Evolutionary conservation across 768 basidiomycete genomes (phyloP).

Genomic region (Tricholoma bakamatsutake): DNA sequence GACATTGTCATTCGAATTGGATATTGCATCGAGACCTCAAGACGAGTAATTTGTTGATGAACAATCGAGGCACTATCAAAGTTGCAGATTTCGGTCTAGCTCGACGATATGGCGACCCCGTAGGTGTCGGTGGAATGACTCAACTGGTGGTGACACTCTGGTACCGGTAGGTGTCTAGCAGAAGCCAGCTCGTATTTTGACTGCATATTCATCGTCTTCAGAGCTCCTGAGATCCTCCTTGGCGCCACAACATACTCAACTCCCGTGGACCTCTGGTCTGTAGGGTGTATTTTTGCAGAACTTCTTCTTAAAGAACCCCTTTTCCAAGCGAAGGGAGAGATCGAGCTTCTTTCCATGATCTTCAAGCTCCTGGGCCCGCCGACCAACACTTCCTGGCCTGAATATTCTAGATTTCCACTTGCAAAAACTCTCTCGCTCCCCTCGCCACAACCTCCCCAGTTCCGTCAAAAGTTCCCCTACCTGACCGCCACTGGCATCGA

Average conservation of each 20-base stretch:
- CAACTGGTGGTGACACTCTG: constrained; percentile 97
- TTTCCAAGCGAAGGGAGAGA: constrained; percentile 95
- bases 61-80: constrained; percentile 97
- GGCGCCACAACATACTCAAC: constrained; percentile 94
- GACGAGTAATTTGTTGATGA: constrained; percentile 97
- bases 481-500: constrained; percentile 82
- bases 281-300: constrained; percentile 98
- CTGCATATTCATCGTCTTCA: constrained; percentile 26
- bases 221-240: constrained; percentile 92
- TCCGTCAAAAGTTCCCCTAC: constrained; percentile 84
- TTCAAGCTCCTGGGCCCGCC: constrained; percentile 96
- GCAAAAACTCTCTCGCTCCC: constrained; percentile 75
- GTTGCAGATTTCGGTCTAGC: constrained; percentile 98
- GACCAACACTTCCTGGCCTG: constrained; percentile 81
- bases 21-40: constrained; percentile 97
- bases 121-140: constrained; percentile 95
- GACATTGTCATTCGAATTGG: constrained; percentile 94
- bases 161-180: constrained; percentile 72
- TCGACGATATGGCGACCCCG: constrained; percentile 91
- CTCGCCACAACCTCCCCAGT: constrained; percentile 64
- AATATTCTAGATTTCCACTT: constrained; percentile 72
- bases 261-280: constrained; percentile 97
- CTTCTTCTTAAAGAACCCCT: constrained; percentile 91
- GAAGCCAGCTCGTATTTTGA: background rate
- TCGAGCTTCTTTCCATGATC: constrained; percentile 90